Evolutionary conservation across 257 asterid species (phyloP).

Genomic region (Anisodus tanguticus): DNA sequence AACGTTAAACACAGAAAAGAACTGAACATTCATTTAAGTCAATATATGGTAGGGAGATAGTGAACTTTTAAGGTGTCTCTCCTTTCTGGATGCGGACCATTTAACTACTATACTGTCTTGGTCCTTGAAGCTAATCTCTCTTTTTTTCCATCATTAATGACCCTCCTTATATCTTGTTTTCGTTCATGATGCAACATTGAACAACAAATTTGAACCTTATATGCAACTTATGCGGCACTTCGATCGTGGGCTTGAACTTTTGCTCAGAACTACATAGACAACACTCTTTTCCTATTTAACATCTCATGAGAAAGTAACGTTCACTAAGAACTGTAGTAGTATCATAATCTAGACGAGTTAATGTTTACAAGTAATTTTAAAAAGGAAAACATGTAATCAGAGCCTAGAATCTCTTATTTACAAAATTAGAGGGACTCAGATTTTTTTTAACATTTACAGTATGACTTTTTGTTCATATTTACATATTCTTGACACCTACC

Average conservation of each 20-base stretch:
- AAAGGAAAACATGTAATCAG: not conserved
- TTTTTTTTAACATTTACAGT: not conserved
- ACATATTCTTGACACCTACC: not conserved
- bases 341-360: not conserved
- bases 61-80: slow-evolving; percentile 6
- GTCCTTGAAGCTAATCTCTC: not conserved
- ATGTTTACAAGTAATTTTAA: not conserved
- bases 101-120: not conserved
- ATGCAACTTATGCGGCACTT: not conserved
- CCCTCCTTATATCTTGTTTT: not conserved
- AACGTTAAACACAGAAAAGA: not conserved
- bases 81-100: not conserved
- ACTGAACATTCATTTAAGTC: slow-evolving; percentile 1
- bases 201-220: not conserved
- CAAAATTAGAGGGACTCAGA: not conserved
- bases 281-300: not conserved
- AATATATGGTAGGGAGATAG: not conserved
- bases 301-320: not conserved
- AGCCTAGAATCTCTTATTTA: not conserved
- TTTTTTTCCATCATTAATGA: not conserved
- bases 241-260: not conserved
- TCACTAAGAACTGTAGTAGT: not conserved
- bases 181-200: not conserved
- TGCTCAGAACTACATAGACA: not conserved
- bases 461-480: not conserved